phyloP scores from a whole-genome alignment of 768 basidiomycete species.

The Hirschioporus abietinus region DNA sequence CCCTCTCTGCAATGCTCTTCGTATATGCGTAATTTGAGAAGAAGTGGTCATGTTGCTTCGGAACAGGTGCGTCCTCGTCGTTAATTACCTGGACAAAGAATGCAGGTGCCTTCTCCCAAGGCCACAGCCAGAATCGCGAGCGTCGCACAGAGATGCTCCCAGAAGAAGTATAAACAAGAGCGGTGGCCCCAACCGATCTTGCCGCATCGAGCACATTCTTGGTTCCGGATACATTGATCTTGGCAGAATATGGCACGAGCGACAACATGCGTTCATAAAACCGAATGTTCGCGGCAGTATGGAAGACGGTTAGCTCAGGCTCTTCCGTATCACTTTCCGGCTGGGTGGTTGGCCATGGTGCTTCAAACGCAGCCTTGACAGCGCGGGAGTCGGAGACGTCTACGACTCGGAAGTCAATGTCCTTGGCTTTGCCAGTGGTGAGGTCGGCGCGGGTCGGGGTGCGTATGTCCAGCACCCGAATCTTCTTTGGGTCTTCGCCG shows the following conservation, averaged over 20 bases:
- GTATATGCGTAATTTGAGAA: slow-evolving; percentile 78
- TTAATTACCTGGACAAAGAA: slow-evolving; percentile 57
- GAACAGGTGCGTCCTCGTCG: slow-evolving; percentile 51
- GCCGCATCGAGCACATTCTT: slow-evolving; percentile 60
- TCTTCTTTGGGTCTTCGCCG: slow-evolving; percentile 61
- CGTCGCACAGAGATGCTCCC: slow-evolving; percentile 56
- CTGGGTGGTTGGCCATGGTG: slow-evolving; percentile 47
- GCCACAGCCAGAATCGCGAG: slow-evolving; percentile 64
- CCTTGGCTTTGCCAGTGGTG: slow-evolving; percentile 41
- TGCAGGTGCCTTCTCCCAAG: slow-evolving; percentile 60
- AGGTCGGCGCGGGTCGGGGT: slow-evolving; percentile 54
- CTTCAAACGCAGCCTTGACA: slow-evolving; percentile 55
- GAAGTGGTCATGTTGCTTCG: slow-evolving; percentile 52
- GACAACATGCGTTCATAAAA: slow-evolving; percentile 60
- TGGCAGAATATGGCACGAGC: slow-evolving; percentile 48
- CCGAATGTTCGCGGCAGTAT: slow-evolving; percentile 73
- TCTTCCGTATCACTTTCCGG: slow-evolving; percentile 10
- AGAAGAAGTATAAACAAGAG: slow-evolving; percentile 70
- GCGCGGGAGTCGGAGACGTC: slow-evolving; percentile 52
- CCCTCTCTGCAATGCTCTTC: slow-evolving; percentile 52
- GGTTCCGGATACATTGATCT: slow-evolving; percentile 65
- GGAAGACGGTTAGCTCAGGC: slow-evolving; percentile 58
- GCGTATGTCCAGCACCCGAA: slow-evolving; percentile 66
- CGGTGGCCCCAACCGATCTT: slow-evolving; percentile 45
- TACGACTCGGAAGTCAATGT: slow-evolving; percentile 52